These are phyloP conservation scores for Capronia coronata DNA, from an alignment of 2,329 filamentous ascomycete genomes.

Conservation along the genomic window DNA sequence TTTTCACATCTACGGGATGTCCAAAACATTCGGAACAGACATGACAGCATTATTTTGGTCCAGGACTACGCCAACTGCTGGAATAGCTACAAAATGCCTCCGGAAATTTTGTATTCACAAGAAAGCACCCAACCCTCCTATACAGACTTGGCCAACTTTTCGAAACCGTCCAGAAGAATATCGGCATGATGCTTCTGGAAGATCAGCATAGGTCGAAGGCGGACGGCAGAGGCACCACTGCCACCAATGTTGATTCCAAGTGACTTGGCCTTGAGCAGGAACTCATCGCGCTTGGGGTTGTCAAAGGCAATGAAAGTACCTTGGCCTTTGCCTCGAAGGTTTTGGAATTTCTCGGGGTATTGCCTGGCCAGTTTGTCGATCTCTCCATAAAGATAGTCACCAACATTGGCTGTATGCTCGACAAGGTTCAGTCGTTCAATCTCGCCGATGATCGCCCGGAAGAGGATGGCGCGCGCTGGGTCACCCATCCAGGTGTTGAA, in stretches of 20 bases:
- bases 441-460: constrained; percentile 78
- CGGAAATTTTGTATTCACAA: neutral
- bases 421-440: constrained; percentile 72
- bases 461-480: constrained; percentile 74
- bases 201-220: constrained; percentile 81
- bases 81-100: neutral
- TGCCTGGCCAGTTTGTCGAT: constrained; percentile 61
- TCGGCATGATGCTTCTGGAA: constrained; percentile 87
- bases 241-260: constrained; percentile 84
- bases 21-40: neutral
- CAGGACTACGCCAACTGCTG: neutral
- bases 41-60: constrained; percentile 1
- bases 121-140: constrained; percentile 15
- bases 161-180: constrained; percentile 69
- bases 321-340: constrained; percentile 78
- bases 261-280: constrained; percentile 70
- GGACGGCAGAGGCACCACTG: constrained; percentile 65
- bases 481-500: constrained; percentile 99
- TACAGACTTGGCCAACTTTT: constrained; percentile 59
- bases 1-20: too few relatives aligned
- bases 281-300: constrained; percentile 69
- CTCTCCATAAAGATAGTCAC: constrained; percentile 68
- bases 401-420: constrained; percentile 67
- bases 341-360: constrained; percentile 71
- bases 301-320: constrained; percentile 94